Evolutionary conservation across 2,329 filamentous ascomycete genomes (phyloP).

Genomic region (Xylaria sp.): DNA sequence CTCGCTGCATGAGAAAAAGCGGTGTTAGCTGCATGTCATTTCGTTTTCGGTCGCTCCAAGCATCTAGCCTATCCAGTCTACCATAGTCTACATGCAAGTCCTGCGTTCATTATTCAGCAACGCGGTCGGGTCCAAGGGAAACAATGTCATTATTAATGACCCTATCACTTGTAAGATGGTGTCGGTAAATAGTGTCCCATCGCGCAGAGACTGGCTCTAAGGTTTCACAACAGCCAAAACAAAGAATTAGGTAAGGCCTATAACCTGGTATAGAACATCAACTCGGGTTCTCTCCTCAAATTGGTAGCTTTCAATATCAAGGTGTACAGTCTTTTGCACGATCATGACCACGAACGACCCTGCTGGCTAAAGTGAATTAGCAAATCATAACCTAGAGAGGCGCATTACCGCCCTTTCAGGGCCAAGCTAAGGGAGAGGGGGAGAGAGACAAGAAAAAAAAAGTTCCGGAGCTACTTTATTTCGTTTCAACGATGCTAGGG

Average conservation of each 20-base stretch:
- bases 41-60: slow-evolving; percentile 26
- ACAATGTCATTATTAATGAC: neutral
- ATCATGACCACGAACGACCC: too few relatives aligned
- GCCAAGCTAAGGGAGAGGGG: too few relatives aligned
- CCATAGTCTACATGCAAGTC: slow-evolving; percentile 13
- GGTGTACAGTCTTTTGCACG: neutral
- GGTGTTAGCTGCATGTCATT: slow-evolving; percentile 40
- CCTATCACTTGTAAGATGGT: neutral
- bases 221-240: neutral
- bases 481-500: too few relatives aligned
- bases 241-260: neutral
- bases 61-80: slow-evolving; percentile 5
- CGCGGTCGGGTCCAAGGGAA: slow-evolving; percentile 9
- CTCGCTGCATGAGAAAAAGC: slow-evolving; percentile 33
- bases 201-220: neutral
- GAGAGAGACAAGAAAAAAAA: neutral
- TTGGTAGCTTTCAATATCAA: neutral
- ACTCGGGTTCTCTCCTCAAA: neutral
- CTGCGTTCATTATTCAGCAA: slow-evolving; percentile 5
- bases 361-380: slow-evolving; percentile 14
- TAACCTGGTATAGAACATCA: neutral
- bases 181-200: too few relatives aligned
- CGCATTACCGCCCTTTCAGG: neutral
- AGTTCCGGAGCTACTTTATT: neutral
- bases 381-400: slow-evolving; percentile 20